phyloP scores from a whole-genome alignment of 371 early-diverging fungal genomes.

The Rozella allomycis region DNA sequence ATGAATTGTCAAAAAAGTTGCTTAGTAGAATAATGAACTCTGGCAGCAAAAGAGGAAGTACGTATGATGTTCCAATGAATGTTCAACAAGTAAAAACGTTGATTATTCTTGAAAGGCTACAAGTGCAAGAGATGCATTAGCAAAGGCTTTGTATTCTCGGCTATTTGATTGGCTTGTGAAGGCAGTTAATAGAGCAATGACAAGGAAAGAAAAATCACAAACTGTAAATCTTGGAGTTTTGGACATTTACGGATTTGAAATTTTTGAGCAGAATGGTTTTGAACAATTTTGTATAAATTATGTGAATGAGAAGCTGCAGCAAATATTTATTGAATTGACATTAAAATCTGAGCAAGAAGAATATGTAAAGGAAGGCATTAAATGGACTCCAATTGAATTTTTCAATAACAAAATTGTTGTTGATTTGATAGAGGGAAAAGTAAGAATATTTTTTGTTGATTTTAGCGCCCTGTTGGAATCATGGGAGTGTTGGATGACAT shows the following conservation, averaged over 20 bases:
- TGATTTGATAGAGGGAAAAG: conserved; percentile 82
- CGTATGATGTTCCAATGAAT: conserved; percentile 56
- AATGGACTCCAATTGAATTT: conserved; percentile 98
- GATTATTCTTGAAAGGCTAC: no score
- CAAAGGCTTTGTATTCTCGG: conserved; percentile 35
- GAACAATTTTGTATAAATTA: conserved; percentile 36
- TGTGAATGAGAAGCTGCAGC: conserved; percentile 41
- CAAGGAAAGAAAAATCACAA: conserved; percentile 12
- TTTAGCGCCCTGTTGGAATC: conserved; percentile 62
- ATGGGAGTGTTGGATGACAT: conserved; percentile 88
- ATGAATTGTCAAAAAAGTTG: conserved; percentile 34
- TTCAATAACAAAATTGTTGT: conserved; percentile 95
- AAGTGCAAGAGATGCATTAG: conserved; percentile 60
- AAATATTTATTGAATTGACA: conserved; percentile 56
- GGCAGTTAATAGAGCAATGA: conserved; percentile 6
- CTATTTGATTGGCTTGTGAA: conserved; percentile 24
- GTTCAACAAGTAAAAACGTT: no score
- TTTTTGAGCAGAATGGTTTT: conserved; percentile 19
- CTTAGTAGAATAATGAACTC: conserved; percentile 51
- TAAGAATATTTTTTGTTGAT: no score
- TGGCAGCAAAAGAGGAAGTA: conserved; percentile 42
- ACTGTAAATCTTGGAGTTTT: conserved; percentile 22
- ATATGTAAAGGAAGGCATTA: conserved; percentile 86
- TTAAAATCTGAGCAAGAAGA: conserved; percentile 61
- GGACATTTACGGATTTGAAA: conserved; percentile 46